Evolutionary conservation across 202 grass and related monocot genomes (phyloP), one percentile per base, ranked within the genome.

Genomic region (Brachypodium distachyon): DNA sequence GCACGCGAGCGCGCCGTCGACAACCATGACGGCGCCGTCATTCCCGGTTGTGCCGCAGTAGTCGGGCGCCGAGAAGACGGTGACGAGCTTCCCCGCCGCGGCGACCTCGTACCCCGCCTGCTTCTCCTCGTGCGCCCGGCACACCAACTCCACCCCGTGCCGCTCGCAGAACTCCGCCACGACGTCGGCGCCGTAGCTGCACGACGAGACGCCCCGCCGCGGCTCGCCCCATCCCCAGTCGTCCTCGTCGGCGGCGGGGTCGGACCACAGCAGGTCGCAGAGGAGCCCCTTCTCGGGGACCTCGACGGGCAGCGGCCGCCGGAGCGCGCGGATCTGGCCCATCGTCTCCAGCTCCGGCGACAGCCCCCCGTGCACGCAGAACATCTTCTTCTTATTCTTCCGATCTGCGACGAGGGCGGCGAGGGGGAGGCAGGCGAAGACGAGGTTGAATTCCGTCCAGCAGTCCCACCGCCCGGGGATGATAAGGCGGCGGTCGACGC

Each of bases 331-430:
- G 33, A 63, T 63, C n/a, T 38, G 33, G 10, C 84, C 65, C 33
- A 84, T 40, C 49, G 60, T 59, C 7, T 29, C 42, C 54, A 88
- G 79, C 37, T 81, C 86, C 1, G 86, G 86, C n/a, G 86, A 88
- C 48, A 88, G 77, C 13, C 86, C 86, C 1, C 86, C 86, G 61
- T 88, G 81, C 70, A 88, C 79, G 44, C 86, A 88, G 5, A 88
- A 9, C 14, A 88, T 88, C 18, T 21, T 63, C 17, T 21, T 59
- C 14, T 16, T 58, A 12, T 5, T 10, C 1, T 9, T 1, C 3
- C 19, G 3, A 1, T 23, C 52, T 1, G 4, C 76, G 46, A 88
- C 71, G 33, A 88, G 69, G 14, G 81, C 86, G 4, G 86, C 80
- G 26, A 88, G 80, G 41, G 81, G 86, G 36, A 88, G 49, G 68